phyloP scores from a whole-genome alignment of 208 protist genomes.

The Trypanosoma vivax region DNA sequence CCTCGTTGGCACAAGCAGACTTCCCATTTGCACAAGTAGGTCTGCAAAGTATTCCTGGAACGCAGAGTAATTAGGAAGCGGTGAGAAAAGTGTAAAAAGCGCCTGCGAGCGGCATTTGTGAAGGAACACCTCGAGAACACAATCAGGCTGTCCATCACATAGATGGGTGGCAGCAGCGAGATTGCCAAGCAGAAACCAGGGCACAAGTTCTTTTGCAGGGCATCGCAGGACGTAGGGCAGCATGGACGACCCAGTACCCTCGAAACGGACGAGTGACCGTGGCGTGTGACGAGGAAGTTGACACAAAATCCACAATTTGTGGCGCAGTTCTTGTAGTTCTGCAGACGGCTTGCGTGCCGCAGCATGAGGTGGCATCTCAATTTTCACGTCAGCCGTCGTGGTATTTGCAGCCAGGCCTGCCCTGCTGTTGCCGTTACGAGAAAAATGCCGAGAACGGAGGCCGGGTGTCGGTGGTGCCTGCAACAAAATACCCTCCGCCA shows the following conservation, averaged over 20 bases:
- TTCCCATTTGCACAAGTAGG: slow-evolving; percentile 18
- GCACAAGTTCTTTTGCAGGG: slow-evolving; percentile 21
- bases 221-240: slow-evolving; percentile 35
- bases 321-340: slow-evolving; percentile 36
- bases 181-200: slow-evolving; percentile 21
- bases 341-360: slow-evolving; percentile 15
- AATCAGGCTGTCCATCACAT: neutral
- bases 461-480: slow-evolving; percentile 18
- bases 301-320: slow-evolving; percentile 39
- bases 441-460: slow-evolving; percentile 9
- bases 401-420: too few species aligned
- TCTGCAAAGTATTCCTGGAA: slow-evolving; percentile 26
- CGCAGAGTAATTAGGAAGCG: slow-evolving; percentile 17
- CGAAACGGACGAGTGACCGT: slow-evolving; percentile 48
- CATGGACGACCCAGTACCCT: slow-evolving; percentile 10
- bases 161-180: slow-evolving; percentile 10
- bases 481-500: slow-evolving; percentile 17
- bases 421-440: neutral
- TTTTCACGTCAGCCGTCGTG: too few species aligned
- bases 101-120: slow-evolving; percentile 1
- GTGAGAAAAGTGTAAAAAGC: slow-evolving; percentile 22
- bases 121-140: neutral
- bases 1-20: slow-evolving; percentile 8
- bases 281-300: slow-evolving; percentile 44
- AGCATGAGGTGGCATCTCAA: too few species aligned